Evolutionary conservation across 75 land plant genomes (phyloP).

Genomic region (Picea sitchensis): DNA sequence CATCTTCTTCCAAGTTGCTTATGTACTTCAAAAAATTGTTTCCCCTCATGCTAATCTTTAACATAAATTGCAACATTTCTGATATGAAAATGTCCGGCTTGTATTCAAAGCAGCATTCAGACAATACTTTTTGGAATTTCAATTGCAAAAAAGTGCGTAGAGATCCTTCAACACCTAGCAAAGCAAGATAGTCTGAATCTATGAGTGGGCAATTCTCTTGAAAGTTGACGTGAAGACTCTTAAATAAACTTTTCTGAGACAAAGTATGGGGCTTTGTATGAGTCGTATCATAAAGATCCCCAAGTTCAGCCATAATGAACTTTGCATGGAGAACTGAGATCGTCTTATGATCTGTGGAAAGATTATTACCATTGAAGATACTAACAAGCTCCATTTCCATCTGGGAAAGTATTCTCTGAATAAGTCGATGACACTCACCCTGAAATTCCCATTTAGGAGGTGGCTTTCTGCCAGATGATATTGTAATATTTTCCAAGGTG

Average conservation of each 20-base stretch:
- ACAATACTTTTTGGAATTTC: neutral
- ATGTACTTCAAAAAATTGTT: neutral
- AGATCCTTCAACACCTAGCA: conserved; percentile 1
- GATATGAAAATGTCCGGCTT: neutral
- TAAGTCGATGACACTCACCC: neutral
- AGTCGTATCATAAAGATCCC: neutral
- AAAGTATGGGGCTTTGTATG: neutral
- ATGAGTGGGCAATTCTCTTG: neutral
- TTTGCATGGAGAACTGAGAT: neutral
- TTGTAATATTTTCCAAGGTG: neutral
- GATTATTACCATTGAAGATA: neutral
- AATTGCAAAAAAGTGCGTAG: neutral
- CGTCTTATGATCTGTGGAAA: neutral
- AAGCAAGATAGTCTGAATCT: neutral
- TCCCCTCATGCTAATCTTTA: neutral
- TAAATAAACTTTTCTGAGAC: conserved; percentile 1
- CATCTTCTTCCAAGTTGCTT: neutral
- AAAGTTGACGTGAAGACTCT: neutral
- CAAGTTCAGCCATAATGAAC: neutral
- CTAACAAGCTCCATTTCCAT: conserved; percentile 3
- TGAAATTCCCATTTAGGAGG: neutral
- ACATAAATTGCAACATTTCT: neutral
- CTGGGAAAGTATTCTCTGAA: neutral
- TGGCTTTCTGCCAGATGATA: neutral
- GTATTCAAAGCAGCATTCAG: neutral